Evolutionary conservation across 129 eudicot species (phyloP).

Genomic region (Centaurea solstitialis): DNA sequence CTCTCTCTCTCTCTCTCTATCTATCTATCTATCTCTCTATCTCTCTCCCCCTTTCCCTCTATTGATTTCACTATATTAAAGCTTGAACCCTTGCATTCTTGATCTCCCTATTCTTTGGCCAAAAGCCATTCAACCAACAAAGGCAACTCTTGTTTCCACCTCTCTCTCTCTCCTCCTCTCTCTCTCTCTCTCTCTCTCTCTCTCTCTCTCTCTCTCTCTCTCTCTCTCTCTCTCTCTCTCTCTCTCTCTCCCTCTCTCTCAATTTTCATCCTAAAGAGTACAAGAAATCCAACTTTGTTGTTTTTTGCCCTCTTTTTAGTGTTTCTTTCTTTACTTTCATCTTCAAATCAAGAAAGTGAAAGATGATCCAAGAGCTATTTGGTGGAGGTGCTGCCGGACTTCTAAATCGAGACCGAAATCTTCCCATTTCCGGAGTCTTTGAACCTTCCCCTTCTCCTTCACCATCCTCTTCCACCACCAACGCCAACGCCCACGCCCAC

Average conservation of each 20-base stretch:
- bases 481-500: slow-evolving; percentile 29
- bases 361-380: slow-evolving; percentile 73
- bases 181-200: slow-evolving; percentile 17
- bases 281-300: slow-evolving; percentile 43
- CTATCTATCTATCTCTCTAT: too few species aligned
- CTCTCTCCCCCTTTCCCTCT: slow-evolving; percentile 1
- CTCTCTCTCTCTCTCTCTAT: not conserved
- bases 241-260: slow-evolving; percentile 17
- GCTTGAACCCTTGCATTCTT: slow-evolving; percentile 32
- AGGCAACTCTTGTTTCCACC: slow-evolving; percentile 42
- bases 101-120: slow-evolving; percentile 50
- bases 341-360: slow-evolving; percentile 33
- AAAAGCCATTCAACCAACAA: slow-evolving; percentile 55
- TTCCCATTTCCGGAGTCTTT: slow-evolving; percentile 32
- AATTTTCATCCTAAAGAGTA: slow-evolving; percentile 20
- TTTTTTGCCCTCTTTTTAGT: slow-evolving; percentile 37
- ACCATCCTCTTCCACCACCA: slow-evolving; percentile 39
- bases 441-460: slow-evolving; percentile 41
- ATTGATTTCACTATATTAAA: slow-evolving; percentile 38
- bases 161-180: slow-evolving; percentile 11
- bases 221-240: not conserved
- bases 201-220: too few species aligned
- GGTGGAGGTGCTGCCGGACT: slow-evolving; percentile 52
- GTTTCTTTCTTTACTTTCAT: slow-evolving; percentile 40
- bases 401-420: slow-evolving; percentile 47